These are phyloP conservation scores for Astrocystis sublimbata DNA, from an alignment of 495 filamentous ascomycete genomes.

Conservation along the genomic window DNA sequence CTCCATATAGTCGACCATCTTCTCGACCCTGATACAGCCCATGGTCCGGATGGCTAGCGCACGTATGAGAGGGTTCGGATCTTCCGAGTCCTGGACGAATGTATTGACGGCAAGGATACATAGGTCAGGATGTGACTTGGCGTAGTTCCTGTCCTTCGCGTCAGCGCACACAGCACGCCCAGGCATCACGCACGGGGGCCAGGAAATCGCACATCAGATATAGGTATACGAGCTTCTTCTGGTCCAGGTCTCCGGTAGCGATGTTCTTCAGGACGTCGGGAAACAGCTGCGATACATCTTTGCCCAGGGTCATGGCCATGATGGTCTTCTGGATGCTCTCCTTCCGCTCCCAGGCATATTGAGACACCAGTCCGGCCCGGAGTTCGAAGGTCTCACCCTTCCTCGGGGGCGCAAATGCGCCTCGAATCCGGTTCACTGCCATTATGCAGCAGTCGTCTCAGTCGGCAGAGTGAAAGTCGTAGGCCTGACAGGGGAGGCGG, in stretches of 20 bases:
- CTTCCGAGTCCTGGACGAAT: slow-evolving; percentile 98
- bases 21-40: slow-evolving; percentile 98
- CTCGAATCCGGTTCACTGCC: slow-evolving; percentile 94
- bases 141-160: slow-evolving; percentile 78
- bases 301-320: slow-evolving; percentile 98
- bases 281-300: slow-evolving; percentile 96
- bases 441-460: slow-evolving; percentile 44
- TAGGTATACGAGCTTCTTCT: slow-evolving; percentile 99
- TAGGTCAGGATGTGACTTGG: slow-evolving; percentile 97
- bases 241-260: slow-evolving; percentile 89
- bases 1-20: slow-evolving; percentile 99
- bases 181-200: background rate
- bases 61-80: slow-evolving; percentile 94
- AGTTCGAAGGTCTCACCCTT: slow-evolving; percentile 99
- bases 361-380: slow-evolving; percentile 93
- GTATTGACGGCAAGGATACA: slow-evolving; percentile 99
- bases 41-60: slow-evolving; percentile 98
- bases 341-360: slow-evolving; percentile 99
- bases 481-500: background rate
- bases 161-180: slow-evolving; percentile 19
- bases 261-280: slow-evolving; percentile 99
- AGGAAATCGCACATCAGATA: slow-evolving; percentile 80
- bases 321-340: slow-evolving; percentile 99
- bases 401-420: slow-evolving; percentile 83
- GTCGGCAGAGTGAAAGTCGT: background rate